These are phyloP conservation scores for Penicillium parvum DNA, from an alignment of 495 filamentous ascomycete species.

Conservation along the genomic window DNA sequence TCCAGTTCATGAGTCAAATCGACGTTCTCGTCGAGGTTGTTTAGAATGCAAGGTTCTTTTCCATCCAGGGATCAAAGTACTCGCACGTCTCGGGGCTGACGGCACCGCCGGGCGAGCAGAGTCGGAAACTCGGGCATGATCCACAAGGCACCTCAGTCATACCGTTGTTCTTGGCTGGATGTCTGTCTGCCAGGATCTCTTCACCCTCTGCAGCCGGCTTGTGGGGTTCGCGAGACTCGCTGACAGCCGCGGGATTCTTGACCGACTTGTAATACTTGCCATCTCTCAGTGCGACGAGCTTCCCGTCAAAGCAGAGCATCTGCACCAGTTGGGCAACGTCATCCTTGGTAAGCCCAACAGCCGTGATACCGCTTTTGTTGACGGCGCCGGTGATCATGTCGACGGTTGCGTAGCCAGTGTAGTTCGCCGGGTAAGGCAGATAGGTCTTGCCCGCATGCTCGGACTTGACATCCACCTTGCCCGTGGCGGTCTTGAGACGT, in stretches of 20 bases:
- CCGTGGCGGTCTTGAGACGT: constrained; percentile 42
- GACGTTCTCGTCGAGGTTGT: too few species aligned
- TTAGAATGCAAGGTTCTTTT: constrained; percentile 37
- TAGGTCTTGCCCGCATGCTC: constrained; percentile 30
- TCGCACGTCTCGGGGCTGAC: constrained; percentile 87
- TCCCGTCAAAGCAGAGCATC: constrained; percentile 79
- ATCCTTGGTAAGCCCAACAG: constrained; percentile 58
- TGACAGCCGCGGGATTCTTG: constrained; percentile 36
- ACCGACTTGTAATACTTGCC: constrained; percentile 50
- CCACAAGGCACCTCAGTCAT: constrained; percentile 89
- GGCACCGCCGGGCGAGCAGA: constrained; percentile 83
- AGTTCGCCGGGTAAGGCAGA: constrained; percentile 65
- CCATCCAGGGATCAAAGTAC: constrained; percentile 83
- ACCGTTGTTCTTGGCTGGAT: constrained; percentile 56
- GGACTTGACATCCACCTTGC: constrained; percentile 30
- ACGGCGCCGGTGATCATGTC: constrained; percentile 67
- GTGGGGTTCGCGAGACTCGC: constrained; percentile 38
- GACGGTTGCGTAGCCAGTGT: constrained; percentile 71
- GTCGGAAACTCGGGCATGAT: constrained; percentile 85
- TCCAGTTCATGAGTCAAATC: background rate
- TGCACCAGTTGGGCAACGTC: constrained; percentile 80
- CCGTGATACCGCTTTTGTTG: constrained; percentile 58
- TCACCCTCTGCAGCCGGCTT: constrained; percentile 24
- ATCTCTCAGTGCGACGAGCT: constrained; percentile 47
- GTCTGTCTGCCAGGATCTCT: constrained; percentile 19